Conservation (phyloP, 2,329 filamentous ascomycete genomes). For the Diaporthe vexans region DNA sequence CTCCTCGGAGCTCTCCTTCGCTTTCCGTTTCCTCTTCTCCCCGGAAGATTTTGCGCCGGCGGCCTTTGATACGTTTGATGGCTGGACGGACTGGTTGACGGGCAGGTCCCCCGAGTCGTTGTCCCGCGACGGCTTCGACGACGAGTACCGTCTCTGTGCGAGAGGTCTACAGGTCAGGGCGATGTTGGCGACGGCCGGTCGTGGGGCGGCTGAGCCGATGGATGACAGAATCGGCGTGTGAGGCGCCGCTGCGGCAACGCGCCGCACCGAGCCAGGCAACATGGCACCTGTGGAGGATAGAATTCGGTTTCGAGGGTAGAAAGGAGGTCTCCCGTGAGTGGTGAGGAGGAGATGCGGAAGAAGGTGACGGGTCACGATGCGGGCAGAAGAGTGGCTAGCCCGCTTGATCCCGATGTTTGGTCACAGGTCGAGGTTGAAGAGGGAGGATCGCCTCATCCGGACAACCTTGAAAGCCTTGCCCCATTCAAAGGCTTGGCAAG, state of each 20-base stretch:
- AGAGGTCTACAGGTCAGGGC: slow-evolving; percentile 54
- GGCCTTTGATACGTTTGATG: slow-evolving; percentile 59
- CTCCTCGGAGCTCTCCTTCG: slow-evolving; percentile 62
- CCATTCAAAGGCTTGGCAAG: slow-evolving; percentile 22
- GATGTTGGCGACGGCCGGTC: slow-evolving; percentile 53
- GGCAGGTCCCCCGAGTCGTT: slow-evolving; percentile 67
- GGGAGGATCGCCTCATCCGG: slow-evolving; percentile 39
- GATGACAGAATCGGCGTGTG: slow-evolving; percentile 60
- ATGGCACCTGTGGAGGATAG: slow-evolving; percentile 54
- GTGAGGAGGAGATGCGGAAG: neutral
- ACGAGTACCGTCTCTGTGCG: slow-evolving; percentile 70
- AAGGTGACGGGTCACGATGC: slow-evolving; percentile 29
- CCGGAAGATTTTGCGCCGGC: slow-evolving; percentile 58
- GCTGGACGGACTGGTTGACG: slow-evolving; percentile 63
- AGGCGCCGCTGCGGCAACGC: slow-evolving; percentile 63
- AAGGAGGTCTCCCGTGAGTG: neutral
- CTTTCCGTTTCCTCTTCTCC: slow-evolving; percentile 72
- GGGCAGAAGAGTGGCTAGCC: slow-evolving; percentile 34
- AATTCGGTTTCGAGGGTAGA: neutral
- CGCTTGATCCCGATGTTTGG: slow-evolving; percentile 35
- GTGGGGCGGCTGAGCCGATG: slow-evolving; percentile 57
- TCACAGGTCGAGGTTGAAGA: slow-evolving; percentile 38
- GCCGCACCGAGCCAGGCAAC: slow-evolving; percentile 70
- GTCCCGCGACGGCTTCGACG: slow-evolving; percentile 73
- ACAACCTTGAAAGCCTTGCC: slow-evolving; percentile 41